Percentiles rank a stretch among this genome's conserved stretches.
These are phyloP conservation scores for Lachnellula hyalina DNA, from an alignment of 2,329 filamentous ascomycete genomes.

Conservation along the genomic window DNA sequence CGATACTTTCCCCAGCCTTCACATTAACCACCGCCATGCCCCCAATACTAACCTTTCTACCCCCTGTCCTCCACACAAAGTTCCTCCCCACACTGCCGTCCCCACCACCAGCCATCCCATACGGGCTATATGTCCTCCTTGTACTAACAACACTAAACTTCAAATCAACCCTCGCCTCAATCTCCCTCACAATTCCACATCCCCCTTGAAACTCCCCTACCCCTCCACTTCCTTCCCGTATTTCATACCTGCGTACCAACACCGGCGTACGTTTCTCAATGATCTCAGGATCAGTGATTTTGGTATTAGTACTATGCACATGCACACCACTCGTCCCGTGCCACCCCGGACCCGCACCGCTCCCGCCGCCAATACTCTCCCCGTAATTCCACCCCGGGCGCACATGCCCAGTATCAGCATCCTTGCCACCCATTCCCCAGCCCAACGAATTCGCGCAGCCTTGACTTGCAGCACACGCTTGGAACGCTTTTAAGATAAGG, in stretches of 20 bases:
- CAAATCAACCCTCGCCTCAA: conserved; percentile 37
- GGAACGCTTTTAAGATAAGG: conserved; percentile 72
- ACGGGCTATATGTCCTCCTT: conserved; percentile 67
- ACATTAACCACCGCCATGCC: conserved; percentile 16
- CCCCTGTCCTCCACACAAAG: conserved; percentile 62
- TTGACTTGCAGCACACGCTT: conserved; percentile 69
- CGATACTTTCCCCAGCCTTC: conserved; percentile 19
- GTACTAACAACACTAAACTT: conserved; percentile 44
- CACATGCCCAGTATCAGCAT: conserved; percentile 43
- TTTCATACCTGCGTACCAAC: conserved; percentile 60
- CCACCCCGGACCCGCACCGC: conserved; percentile 67
- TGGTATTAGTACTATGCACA: conserved; percentile 79
- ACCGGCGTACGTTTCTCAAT: conserved; percentile 73
- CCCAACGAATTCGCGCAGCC: conserved; percentile 79
- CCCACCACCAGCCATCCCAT: conserved; percentile 75
- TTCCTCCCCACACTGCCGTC: conserved; percentile 74
- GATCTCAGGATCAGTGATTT: conserved; percentile 76
- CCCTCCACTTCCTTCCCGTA: conserved; percentile 59
- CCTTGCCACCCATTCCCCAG: conserved; percentile 70
- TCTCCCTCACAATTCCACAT: conserved; percentile 69
- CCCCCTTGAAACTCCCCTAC: conserved; percentile 61
- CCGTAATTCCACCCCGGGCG: conserved; percentile 78
- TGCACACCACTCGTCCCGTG: conserved; percentile 71
- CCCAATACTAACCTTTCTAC: conserved; percentile 18
- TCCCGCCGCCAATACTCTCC: conserved; percentile 74